A percentile compares a stretch with the other conserved stretches of the same genome.
phyloP scores from a whole-genome alignment of 202 grass and related monocot genomes.

The Dendrocalamus latiflorus region DNA sequence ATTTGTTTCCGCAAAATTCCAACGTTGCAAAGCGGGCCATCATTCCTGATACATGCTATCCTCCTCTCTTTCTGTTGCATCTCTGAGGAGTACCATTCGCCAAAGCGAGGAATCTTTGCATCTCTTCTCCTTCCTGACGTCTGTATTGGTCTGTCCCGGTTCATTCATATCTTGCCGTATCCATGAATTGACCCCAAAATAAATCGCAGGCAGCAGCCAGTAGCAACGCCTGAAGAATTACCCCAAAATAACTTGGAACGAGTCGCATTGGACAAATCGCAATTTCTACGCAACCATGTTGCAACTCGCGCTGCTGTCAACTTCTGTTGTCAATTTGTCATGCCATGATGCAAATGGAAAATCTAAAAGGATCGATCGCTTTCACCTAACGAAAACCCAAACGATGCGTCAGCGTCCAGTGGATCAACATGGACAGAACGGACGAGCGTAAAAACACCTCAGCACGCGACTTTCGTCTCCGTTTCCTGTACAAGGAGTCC shows the following conservation, averaged over 20 bases:
- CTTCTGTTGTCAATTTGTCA: background rate
- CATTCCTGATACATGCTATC: background rate
- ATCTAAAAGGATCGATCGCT: too few species aligned
- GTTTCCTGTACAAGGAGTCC: background rate
- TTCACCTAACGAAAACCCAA: too few species aligned
- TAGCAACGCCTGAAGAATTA: background rate
- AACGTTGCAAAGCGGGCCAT: background rate
- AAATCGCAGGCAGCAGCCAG: background rate
- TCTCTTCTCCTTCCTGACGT: background rate
- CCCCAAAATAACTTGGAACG: background rate
- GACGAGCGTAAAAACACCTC: background rate
- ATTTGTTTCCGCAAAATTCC: background rate
- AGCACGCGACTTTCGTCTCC: background rate
- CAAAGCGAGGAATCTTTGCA: slow-evolving; percentile 15
- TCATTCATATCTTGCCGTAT: slow-evolving; percentile 22
- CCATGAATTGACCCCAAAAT: slow-evolving; percentile 8
- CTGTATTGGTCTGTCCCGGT: background rate
- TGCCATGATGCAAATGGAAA: background rate
- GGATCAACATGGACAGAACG: background rate
- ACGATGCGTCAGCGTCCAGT: too few species aligned
- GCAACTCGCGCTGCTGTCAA: background rate
- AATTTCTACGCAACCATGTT: too few species aligned
- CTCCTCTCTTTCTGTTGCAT: background rate
- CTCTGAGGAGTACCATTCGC: slow-evolving; percentile 4
- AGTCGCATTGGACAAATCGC: background rate